phyloP scores from a whole-genome alignment of 2,329 filamentous ascomycete genomes.

The Onygena corvina region DNA sequence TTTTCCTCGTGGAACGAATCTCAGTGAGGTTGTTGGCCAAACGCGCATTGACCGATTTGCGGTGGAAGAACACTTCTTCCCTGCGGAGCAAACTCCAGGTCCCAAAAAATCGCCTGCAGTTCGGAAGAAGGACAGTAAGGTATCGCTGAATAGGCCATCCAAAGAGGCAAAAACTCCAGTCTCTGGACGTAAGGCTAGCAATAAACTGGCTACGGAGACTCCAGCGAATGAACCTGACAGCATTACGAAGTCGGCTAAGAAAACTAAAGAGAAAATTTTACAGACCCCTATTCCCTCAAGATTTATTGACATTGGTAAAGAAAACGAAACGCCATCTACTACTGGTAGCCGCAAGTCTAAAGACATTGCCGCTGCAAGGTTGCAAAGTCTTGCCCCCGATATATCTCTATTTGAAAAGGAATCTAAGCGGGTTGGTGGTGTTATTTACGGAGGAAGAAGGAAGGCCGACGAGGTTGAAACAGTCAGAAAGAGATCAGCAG shows the following conservation, averaged over 20 bases:
- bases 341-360: constrained; percentile 79
- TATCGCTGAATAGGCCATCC: constrained; percentile 2
- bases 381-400: constrained; percentile 69
- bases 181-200: constrained; percentile 12
- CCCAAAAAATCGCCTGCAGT: constrained; percentile 19
- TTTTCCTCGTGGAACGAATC: constrained; percentile 79
- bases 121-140: constrained; percentile 29
- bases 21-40: constrained; percentile 85
- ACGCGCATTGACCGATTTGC: constrained; percentile 65
- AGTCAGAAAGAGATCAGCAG: constrained; percentile 32
- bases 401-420: constrained; percentile 89
- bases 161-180: constrained; percentile 5
- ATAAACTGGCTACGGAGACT: constrained; percentile 6
- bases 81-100: constrained; percentile 22
- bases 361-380: constrained; percentile 61
- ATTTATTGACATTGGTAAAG: constrained; percentile 53
- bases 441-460: constrained; percentile 47
- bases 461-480: constrained; percentile 26
- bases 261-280: constrained; percentile 24
- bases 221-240: constrained; percentile 14
- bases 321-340: constrained; percentile 69
- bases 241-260: constrained; percentile 18
- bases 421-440: constrained; percentile 64
- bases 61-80: constrained; percentile 57
- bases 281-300: constrained; percentile 45